Percentiles rank a stretch among this genome's conserved stretches.
These are phyloP conservation scores for Piper betle DNA, from an alignment of 164 flowering plant species.

Conservation along the genomic window DNA sequence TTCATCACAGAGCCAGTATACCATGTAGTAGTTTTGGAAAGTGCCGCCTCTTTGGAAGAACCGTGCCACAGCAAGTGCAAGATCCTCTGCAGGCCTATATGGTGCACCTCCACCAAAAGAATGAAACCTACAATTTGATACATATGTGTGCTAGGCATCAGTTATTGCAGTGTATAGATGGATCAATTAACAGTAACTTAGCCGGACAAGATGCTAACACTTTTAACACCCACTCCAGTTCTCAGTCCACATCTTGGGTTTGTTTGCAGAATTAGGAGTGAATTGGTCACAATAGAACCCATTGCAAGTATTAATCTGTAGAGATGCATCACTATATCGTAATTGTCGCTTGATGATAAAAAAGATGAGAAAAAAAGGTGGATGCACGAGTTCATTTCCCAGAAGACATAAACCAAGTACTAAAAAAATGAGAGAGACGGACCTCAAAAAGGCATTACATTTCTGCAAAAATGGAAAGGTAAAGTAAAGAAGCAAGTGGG, in stretches of 20 bases:
- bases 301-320: conserved; percentile 95
- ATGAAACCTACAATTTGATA: conserved; percentile 47
- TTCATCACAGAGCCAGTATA: neutral
- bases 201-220: conserved; percentile 1
- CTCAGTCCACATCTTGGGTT: conserved; percentile 98
- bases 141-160: neutral
- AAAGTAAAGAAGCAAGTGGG: neutral
- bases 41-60: conserved; percentile 90
- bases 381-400: neutral
- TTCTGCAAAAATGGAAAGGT: neutral
- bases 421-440: neutral
- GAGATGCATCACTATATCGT: neutral
- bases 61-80: conserved; percentile 91
- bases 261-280: conserved; percentile 60
- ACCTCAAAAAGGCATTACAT: neutral
- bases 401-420: neutral
- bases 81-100: conserved; percentile 83
- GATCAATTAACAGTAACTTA: neutral
- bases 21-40: conserved; percentile 95
- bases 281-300: conserved; percentile 94
- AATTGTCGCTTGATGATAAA: neutral
- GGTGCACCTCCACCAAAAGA: conserved; percentile 74
- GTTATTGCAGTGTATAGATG: neutral
- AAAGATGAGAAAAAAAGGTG: neutral
- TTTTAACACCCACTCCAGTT: conserved; percentile 97